Percentiles rank a stretch among this genome's conserved stretches.
Conservation (phyloP, 345 rosid genomes). For the Triadica sebifera region DNA sequence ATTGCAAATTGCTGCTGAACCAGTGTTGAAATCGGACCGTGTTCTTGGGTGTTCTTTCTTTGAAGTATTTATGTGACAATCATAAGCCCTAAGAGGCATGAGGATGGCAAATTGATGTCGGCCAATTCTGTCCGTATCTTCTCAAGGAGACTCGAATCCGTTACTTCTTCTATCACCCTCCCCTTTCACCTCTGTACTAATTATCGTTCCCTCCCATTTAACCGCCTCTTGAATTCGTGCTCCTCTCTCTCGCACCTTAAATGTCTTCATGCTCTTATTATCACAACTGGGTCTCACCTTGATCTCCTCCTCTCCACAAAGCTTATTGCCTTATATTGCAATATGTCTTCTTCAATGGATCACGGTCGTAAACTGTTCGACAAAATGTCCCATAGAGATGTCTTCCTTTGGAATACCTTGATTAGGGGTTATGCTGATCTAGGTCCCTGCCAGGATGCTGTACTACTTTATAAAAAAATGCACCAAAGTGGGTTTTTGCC, state of each 20-base stretch:
- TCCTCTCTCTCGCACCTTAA: slow-evolving; percentile 10
- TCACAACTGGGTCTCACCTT: slow-evolving; percentile 7
- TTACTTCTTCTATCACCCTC: background rate
- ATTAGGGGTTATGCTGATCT: slow-evolving; percentile 11
- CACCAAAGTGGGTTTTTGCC: background rate
- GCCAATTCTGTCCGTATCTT: background rate
- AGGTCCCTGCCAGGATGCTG: slow-evolving; percentile 9
- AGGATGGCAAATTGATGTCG: background rate
- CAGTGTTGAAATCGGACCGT: too few relatives aligned
- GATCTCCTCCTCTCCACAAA: slow-evolving; percentile 8
- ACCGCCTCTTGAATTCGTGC: background rate
- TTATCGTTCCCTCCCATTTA: background rate
- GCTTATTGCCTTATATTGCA: background rate
- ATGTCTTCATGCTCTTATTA: background rate
- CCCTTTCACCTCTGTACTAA: background rate
- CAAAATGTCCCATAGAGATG: slow-evolving; percentile 11
- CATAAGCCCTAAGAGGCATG: background rate
- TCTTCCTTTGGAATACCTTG: slow-evolving; percentile 11
- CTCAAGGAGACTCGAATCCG: background rate
- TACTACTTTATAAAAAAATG: slow-evolving; percentile 3
- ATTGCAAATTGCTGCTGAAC: too few relatives aligned
- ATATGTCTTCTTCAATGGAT: slow-evolving; percentile 1
- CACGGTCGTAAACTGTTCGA: slow-evolving; percentile 7
- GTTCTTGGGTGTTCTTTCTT: background rate
- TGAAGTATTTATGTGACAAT: background rate